Conservation (phyloP, 306 rosid genomes). For the Casuarina cunninghamiana region DNA sequence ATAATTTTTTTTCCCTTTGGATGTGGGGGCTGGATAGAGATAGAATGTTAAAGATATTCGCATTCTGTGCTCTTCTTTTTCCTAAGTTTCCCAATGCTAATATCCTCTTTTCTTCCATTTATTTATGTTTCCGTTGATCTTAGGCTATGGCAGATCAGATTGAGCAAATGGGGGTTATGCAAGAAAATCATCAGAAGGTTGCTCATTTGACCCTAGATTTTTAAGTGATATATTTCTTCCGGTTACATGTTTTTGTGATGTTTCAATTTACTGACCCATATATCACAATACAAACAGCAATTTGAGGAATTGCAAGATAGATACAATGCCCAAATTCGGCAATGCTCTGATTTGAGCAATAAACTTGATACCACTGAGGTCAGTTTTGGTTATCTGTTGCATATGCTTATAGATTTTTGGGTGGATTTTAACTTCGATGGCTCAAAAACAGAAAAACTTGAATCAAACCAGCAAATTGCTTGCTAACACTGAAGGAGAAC, state of each 20-base stretch:
- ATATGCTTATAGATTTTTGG: not conserved
- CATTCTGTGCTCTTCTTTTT: not conserved
- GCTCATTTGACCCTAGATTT: not conserved
- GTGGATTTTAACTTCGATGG: conserved; percentile 8
- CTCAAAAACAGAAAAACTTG: conserved; percentile 60
- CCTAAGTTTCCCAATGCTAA: not conserved
- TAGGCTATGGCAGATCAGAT: conserved; percentile 94
- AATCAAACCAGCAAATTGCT: conserved; percentile 67
- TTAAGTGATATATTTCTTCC: not conserved
- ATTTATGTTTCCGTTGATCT: conserved; percentile 24
- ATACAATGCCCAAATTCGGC: conserved; percentile 58
- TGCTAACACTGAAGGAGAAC: conserved; percentile 63
- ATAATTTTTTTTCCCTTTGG: not conserved
- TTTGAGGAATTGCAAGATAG: conserved; percentile 72
- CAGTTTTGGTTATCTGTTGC: conserved; percentile 24
- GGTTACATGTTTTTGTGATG: conserved; percentile 4
- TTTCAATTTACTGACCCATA: conserved; percentile 10
- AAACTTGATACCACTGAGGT: conserved; percentile 89
- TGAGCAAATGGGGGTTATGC: conserved; percentile 75
- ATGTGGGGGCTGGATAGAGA: not conserved
- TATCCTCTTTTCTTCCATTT: not conserved
- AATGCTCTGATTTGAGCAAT: conserved; percentile 64
- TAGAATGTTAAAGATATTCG: not conserved
- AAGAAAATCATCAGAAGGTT: conserved; percentile 86
- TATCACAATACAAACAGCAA: conserved; percentile 47